Conservation (phyloP, 768 basidiomycete species). For the Lepiota brunneoincarnata region DNA sequence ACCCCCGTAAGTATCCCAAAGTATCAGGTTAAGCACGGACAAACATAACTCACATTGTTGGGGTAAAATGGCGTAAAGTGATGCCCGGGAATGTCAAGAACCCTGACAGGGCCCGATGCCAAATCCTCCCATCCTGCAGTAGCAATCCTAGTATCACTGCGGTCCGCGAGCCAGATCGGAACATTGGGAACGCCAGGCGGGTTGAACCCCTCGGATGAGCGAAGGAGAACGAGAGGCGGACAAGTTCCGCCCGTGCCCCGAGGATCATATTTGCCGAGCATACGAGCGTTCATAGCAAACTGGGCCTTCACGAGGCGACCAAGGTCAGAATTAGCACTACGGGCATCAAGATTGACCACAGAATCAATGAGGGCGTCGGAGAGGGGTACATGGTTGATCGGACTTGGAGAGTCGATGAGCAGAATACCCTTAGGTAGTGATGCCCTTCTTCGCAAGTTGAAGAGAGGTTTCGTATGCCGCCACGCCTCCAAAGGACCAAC, state of each 20-base stretch:
- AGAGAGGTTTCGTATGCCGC: conserved; percentile 64
- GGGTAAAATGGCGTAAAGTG: conserved; percentile 60
- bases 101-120: conserved; percentile 32
- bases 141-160: conserved; percentile 29
- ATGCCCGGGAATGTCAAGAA: conserved; percentile 60
- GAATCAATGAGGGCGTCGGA: conserved; percentile 50
- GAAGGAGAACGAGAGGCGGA: conserved; percentile 46
- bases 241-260: conserved; percentile 12
- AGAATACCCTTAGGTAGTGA: conserved; percentile 54
- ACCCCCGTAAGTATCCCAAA: background rate
- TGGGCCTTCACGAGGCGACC: conserved; percentile 40
- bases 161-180: conserved; percentile 52
- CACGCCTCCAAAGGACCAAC: conserved; percentile 80
- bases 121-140: conserved; percentile 48
- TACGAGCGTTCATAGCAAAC: conserved; percentile 43
- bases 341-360: conserved; percentile 31
- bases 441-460: conserved; percentile 42
- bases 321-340: conserved; percentile 27
- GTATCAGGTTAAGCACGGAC: too few relatives aligned
- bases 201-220: conserved; percentile 47
- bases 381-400: conserved; percentile 49
- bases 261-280: conserved; percentile 49
- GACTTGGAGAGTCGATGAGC: conserved; percentile 67
- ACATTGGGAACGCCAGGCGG: conserved; percentile 31
- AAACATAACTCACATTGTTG: conserved; percentile 41